Conservation (phyloP, 2,329 filamentous ascomycete genomes). For the Exophiala sideris region DNA sequence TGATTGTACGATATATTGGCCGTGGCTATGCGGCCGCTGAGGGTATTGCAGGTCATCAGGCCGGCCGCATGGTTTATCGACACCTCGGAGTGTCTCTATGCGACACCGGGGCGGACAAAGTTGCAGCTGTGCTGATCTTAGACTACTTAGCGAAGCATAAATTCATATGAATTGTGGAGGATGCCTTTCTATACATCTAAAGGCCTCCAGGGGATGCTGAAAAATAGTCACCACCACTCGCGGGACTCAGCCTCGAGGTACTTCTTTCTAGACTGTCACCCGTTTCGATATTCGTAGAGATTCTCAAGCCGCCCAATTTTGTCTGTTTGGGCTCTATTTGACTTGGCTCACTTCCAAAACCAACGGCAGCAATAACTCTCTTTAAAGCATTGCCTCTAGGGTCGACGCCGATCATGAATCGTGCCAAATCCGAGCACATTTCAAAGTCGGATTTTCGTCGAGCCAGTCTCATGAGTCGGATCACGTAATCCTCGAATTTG, state of each 20-base stretch:
- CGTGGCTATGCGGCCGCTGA: no score
- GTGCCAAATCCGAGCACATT: slow-evolving; percentile 85
- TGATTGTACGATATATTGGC: neutral
- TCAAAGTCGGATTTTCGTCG: slow-evolving; percentile 90
- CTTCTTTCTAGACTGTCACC: neutral
- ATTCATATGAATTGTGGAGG: neutral
- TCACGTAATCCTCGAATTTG: slow-evolving; percentile 52
- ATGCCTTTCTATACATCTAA: slow-evolving; percentile 7
- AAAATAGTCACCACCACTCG: slow-evolving; percentile 24
- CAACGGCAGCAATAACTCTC: slow-evolving; percentile 39
- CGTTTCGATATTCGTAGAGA: neutral
- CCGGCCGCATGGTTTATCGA: no score
- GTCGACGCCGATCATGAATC: slow-evolving; percentile 93
- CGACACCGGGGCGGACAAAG: no score
- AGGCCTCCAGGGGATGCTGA: slow-evolving; percentile 21
- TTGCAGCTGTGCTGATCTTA: no score
- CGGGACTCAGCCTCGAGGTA: slow-evolving; percentile 5
- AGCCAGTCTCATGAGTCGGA: slow-evolving; percentile 75
- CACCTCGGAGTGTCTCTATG: no score
- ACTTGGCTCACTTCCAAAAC: slow-evolving; percentile 30
- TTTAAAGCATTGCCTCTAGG: slow-evolving; percentile 73
- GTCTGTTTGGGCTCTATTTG: slow-evolving; percentile 9
- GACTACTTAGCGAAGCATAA: neutral
- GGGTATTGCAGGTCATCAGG: neutral
- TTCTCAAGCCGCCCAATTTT: slow-evolving; percentile 5